Base-by-base conservation (phyloP, 208 protist genomes). In the Trypanosoma cruzi region DNA sequence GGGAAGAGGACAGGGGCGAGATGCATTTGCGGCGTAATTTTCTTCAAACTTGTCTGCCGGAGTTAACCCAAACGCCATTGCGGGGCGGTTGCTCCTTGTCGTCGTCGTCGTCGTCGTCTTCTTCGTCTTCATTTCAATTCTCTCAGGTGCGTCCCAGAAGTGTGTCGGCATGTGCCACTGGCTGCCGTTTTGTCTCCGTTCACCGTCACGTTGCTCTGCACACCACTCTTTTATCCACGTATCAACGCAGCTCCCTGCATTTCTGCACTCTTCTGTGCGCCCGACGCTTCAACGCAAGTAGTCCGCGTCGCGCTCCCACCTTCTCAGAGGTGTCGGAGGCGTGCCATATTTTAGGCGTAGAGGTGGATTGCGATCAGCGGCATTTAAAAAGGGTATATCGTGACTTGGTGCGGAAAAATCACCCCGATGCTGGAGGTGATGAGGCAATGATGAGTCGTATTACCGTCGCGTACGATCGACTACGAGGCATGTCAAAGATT, bases 361-460 rank as follows among this genome's bases (percentile, higher is more conserved):
- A 73, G 28, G 73, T 86, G 61, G 75, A 81, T 40, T 74, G 74
- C 40, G 74, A 83, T 34, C 28, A 70, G 4, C 79, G 77, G 57
- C 61, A 54, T 36, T 31, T 89, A 11, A 94, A 94, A 77, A 80
- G 71, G 56, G 63, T 79, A 34, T 94, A 94, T 67, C 85, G 84
- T 29, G 83, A 90, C 36, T 74, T 92, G 29, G 71, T 73, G 20
- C 83, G 84, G 52, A 78, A 82, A 54, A 69, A 95, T 72, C 90
- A 95, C 74, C 90, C 90, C 4, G 90, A 95, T 64, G 84, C 85
- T 10, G 90, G 90, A 34, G 90, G 90, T 29, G 83, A 91, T 29
- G 90, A 65, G 29, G 76, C 72, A 34, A 62, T 69, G 28, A 95
- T 95, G 90, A 64, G 83, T 36, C 56, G 68, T n/a, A 89, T 95